Conservation (phyloP, 1,139 yeast genomes). For the Magnusiomyces tetraspermus region DNA sequence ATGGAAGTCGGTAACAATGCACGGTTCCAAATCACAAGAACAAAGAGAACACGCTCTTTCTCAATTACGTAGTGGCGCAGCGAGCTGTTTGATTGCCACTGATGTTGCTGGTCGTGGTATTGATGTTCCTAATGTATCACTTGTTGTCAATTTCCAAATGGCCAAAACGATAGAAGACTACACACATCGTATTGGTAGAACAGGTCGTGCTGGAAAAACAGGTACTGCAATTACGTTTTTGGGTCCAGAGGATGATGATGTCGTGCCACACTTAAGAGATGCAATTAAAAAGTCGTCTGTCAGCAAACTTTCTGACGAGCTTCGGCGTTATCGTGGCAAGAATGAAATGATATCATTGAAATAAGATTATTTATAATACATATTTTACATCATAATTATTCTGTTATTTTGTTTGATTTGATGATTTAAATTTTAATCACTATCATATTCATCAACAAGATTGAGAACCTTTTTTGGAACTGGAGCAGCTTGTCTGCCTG, state of each 20-base stretch:
- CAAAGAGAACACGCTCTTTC: conserved; percentile 71
- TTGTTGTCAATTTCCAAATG: conserved; percentile 85
- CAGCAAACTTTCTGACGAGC: conserved; percentile 46
- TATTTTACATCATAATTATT: no score
- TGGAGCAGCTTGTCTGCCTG: neutral
- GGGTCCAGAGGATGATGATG: conserved; percentile 45
- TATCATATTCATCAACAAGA: conserved; percentile 3
- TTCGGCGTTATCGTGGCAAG: conserved; percentile 30
- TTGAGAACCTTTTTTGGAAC: neutral
- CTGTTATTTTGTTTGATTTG: neutral
- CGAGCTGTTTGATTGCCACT: conserved; percentile 72
- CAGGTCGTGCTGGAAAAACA: conserved; percentile 83
- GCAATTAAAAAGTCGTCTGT: conserved; percentile 42
- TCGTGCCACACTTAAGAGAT: conserved; percentile 44
- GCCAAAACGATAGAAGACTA: conserved; percentile 68
- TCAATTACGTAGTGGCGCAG: conserved; percentile 51
- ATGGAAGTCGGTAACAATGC: conserved; percentile 52
- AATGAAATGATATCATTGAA: neutral
- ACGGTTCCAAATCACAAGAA: conserved; percentile 84
- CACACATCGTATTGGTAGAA: conserved; percentile 89
- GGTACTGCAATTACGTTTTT: conserved; percentile 73
- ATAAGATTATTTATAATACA: no score
- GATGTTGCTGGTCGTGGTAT: conserved; percentile 97
- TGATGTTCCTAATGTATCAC: conserved; percentile 74
- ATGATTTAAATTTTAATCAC: neutral